Conservation (phyloP, 1,139 yeast species). For the Candida freyschussii region DNA sequence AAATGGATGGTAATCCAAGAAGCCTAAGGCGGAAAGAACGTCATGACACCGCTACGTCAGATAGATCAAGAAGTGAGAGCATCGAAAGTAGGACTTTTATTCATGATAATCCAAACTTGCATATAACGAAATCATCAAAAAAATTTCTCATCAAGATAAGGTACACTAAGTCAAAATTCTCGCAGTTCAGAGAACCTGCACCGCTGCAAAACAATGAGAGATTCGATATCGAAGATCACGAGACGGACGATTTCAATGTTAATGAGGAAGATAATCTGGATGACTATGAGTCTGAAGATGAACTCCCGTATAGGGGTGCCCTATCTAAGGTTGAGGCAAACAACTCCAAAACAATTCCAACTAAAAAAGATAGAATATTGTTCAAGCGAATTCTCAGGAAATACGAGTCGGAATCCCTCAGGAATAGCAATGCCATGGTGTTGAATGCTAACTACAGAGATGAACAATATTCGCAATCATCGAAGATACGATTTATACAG, state of each 20-base stretch:
- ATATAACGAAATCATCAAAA: slow-evolving; percentile 3
- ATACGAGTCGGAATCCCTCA: slow-evolving; percentile 26
- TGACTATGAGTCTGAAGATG: slow-evolving; percentile 26
- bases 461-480: slow-evolving; percentile 29
- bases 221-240: slow-evolving; percentile 20
- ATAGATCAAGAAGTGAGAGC: slow-evolving; percentile 11
- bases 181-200: slow-evolving; percentile 25
- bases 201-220: slow-evolving; percentile 17
- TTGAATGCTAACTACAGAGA: slow-evolving; percentile 20
- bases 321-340: slow-evolving; percentile 54
- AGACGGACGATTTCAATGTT: slow-evolving; percentile 24
- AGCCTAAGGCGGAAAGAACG: slow-evolving; percentile 17
- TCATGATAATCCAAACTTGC: slow-evolving; percentile 15
- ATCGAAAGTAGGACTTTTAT: slow-evolving; percentile 2
- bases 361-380: slow-evolving; percentile 40
- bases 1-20: slow-evolving; percentile 12
- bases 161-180: slow-evolving; percentile 20
- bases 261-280: slow-evolving; percentile 15
- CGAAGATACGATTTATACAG: slow-evolving; percentile 50
- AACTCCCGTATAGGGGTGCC: slow-evolving; percentile 64
- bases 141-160: slow-evolving; percentile 17
- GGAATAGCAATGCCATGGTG: slow-evolving; percentile 22
- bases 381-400: slow-evolving; percentile 39
- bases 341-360: slow-evolving; percentile 60
- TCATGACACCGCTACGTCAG: too few relatives aligned